Base-by-base conservation (phyloP, 2,329 filamentous ascomycete genomes). In the Aspergillus transmontanensis region DNA sequence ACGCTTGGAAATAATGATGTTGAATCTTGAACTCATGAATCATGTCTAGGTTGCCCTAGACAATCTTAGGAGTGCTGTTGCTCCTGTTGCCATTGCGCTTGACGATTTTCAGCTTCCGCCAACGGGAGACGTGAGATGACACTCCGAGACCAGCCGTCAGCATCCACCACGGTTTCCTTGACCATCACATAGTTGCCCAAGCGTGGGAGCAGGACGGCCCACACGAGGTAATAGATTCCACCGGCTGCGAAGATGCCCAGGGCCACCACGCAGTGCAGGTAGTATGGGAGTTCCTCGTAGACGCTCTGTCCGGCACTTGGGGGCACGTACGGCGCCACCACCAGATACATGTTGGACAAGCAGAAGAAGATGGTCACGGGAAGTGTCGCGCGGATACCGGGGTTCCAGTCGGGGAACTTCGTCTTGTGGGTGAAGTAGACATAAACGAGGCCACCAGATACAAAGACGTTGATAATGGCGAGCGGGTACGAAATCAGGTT, bases 81-180 rank as follows among this genome's bases (percentile, higher is more conserved):
- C 26, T 61, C 50, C n/a, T 59, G 63, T n/a, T 62, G 26, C 41
- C 19, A 3, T 36, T 53, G 16, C n/a, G 36, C 30, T 57, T 48
- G 58, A 14, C 10, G 50, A 50, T 26, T 54, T 21, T 61, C 51
- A 16, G 60, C 63, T 21, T 62, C 23, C 32, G 63, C 59, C 39
- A 71, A 41, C 9, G 84, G 83, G 64, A 79, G 73, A 62, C 73
- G 80, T 2, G 80, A 75, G 69, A 89, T 88, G 2, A 85, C 80
- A 59, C 79, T 86, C 36, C 85, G 79, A 68, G 87, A 86, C 88
- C 88, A 90, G 1, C 88, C 87, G 72, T 90, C 87, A 48, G 85
- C 81, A 64, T 87, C 85, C 9, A 89, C 74, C 2, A 82, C 73
- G 0, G 78, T 81, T 74, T 88, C 84, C 61, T 84, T 81, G 2